Percentiles rank a stretch among this genome's conserved stretches.
These are phyloP conservation scores for Chytriomyces confervae DNA, from an alignment of 192 early-diverging fungal species.

Conservation along the genomic window DNA sequence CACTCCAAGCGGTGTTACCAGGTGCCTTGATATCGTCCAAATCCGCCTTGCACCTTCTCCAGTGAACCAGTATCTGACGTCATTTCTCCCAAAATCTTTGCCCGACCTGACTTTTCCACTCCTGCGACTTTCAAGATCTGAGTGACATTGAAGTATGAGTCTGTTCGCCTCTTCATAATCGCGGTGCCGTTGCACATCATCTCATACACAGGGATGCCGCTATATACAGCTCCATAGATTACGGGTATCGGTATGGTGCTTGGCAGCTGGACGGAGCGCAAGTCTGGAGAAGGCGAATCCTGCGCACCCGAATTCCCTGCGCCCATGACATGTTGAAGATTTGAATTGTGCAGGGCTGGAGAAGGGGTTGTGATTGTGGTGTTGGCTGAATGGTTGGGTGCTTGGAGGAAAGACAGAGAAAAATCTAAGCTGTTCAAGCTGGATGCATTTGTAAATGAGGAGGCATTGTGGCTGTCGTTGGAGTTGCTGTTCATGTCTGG, in stretches of 20 bases:
- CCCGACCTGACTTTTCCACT: slow-evolving; percentile 87
- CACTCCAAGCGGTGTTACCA: slow-evolving; percentile 46
- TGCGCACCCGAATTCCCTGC: no score
- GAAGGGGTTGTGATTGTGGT: no score
- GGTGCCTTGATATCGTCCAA: slow-evolving; percentile 97
- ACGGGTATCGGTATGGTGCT: slow-evolving; percentile 12
- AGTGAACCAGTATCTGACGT: slow-evolving; percentile 72
- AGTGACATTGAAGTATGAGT: slow-evolving; percentile 95
- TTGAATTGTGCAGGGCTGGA: no score
- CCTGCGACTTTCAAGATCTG: slow-evolving; percentile 98
- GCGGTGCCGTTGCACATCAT: slow-evolving; percentile 78
- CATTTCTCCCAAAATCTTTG: slow-evolving; percentile 94
- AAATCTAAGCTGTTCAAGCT: no score
- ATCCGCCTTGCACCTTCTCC: slow-evolving; percentile 98
- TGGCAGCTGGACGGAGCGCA: neutral
- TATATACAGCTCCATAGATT: slow-evolving; percentile 91
- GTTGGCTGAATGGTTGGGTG: no score
- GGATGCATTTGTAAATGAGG: neutral
- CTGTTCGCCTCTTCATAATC: slow-evolving; percentile 76
- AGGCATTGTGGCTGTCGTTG: neutral
- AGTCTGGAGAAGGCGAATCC: neutral
- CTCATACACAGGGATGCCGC: slow-evolving; percentile 94
- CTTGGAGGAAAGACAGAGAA: no score
- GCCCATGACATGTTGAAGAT: no score
- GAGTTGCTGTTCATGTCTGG: neutral